Base-by-base conservation (phyloP, 164 flowering plant genomes). In the Liriodendron chinense region DNA sequence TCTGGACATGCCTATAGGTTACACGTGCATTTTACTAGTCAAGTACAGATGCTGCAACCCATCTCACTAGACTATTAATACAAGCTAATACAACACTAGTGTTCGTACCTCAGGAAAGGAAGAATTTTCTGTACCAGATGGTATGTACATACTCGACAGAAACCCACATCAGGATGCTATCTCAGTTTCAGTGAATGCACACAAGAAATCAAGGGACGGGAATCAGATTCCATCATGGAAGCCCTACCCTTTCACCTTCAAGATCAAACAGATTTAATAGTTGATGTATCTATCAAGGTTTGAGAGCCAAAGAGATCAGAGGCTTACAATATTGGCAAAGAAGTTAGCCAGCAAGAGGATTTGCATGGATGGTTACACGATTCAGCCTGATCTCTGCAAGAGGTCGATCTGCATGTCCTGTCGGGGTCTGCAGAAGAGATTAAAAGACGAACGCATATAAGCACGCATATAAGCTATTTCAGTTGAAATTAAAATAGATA, bases 311-410 rank as follows among this genome's bases (percentile, higher is more conserved):
- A 63, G 18, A 63, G 24, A 63, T 63, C 23, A 18, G 24, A 63
- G 9, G 65, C 9, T 69, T 47, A 69, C n/a, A 14, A 48, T 34
- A 34, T 62, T 43, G 71, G 22, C 9, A 74, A 13, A 65, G 65
- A 66, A 25, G n/a, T 65, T 84, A 95, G 77, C 89, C 92, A 82
- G 97, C 98, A 49, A 96, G 94, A 62, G 99, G 98, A 66, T 94
- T 96, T 71, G 99, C 98, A 81, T 96, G 98, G 69, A 94, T 92
- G 1, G 99, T 96, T 57, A 96, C 92, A 10, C 98, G 98, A 76
- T 94, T 96, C 79, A 94, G 70, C 82, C 98, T 89, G 79, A 94
- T 89, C 84, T 84, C 89, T 59, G 86, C 88, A 72, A 89, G 92
- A 28, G 92, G 92, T 49, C 86, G 81, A 80, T 89, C 92, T 23